phyloP scores from a whole-genome alignment of 164 flowering plant species.

The Warburgia ugandensis region DNA sequence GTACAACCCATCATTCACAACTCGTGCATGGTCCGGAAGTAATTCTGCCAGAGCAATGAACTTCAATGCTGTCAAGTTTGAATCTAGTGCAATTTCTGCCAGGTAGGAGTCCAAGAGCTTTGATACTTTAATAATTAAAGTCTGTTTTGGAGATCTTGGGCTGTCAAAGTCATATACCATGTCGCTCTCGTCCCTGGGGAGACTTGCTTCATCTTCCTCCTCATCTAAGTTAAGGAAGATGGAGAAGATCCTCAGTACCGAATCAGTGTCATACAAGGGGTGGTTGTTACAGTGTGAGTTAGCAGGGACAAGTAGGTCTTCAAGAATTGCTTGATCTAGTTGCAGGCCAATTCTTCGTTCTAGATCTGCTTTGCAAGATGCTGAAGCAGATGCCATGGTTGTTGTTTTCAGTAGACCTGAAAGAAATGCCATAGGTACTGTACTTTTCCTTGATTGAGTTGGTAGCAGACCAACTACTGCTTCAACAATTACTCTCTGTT shows the following conservation, averaged over 20 bases:
- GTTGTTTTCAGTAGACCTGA: conserved; percentile 77
- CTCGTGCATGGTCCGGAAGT: conserved; percentile 92
- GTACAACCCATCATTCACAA: conserved; percentile 73
- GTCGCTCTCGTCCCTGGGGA: conserved; percentile 51
- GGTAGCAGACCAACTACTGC: conserved; percentile 68
- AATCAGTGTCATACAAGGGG: conserved; percentile 65
- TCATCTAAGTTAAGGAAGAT: conserved; percentile 79
- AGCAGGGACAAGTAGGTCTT: conserved; percentile 85
- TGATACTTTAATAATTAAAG: conserved; percentile 77
- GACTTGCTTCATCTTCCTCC: conserved; percentile 68
- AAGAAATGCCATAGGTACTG: conserved; percentile 89
- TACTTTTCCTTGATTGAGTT: conserved; percentile 72
- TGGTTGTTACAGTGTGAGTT: conserved; percentile 47
- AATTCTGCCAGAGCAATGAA: conserved; percentile 79
- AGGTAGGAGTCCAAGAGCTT: conserved; percentile 80
- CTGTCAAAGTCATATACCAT: conserved; percentile 75
- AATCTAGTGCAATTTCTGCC: conserved; percentile 83
- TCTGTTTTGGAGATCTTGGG: conserved; percentile 88
- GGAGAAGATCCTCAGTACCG: conserved; percentile 75
- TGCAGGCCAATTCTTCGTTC: conserved; percentile 87
- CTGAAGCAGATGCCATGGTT: conserved; percentile 48
- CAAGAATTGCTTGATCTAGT: conserved; percentile 95
- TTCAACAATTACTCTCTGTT: conserved; percentile 69
- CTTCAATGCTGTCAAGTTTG: conserved; percentile 59
- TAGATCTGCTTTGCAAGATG: conserved; percentile 70